These are phyloP conservation scores for Neopestalotiopsis clavispora DNA, from an alignment of 2,329 filamentous ascomycete species.

Conservation along the genomic window DNA sequence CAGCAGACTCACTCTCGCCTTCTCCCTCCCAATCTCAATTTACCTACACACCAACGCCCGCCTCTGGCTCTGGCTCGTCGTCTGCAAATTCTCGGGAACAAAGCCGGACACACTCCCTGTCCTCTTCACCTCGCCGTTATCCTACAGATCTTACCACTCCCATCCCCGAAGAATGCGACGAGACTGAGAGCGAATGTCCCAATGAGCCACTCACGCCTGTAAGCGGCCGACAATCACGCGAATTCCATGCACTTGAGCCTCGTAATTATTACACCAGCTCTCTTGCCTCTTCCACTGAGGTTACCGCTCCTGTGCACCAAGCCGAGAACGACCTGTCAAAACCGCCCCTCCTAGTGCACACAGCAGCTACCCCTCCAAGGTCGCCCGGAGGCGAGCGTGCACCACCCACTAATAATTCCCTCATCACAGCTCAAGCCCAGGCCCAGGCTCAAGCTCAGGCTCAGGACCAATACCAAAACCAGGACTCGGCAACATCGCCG, in stretches of 20 bases:
- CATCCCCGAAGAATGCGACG: conserved; percentile 63
- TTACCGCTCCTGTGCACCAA: background rate
- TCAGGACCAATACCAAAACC: too few species aligned
- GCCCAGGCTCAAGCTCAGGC: background rate
- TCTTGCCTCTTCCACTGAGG: conserved; percentile 16
- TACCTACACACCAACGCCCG: conserved; percentile 10
- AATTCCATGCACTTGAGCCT: conserved; percentile 52
- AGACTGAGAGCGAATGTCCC: conserved; percentile 63
- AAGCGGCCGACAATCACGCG: conserved; percentile 60
- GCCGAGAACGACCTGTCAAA: conserved; percentile 4
- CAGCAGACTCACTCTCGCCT: conserved; percentile 16
- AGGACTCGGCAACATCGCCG: background rate
- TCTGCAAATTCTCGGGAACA: conserved; percentile 7
- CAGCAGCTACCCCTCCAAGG: conserved; percentile 19
- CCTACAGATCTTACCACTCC: conserved; percentile 55
- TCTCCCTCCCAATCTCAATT: conserved; percentile 20
- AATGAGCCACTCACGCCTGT: conserved; percentile 67
- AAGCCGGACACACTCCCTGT: conserved; percentile 24
- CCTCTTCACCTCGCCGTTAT: conserved; percentile 50
- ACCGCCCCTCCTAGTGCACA: conserved; percentile 17
- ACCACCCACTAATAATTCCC: conserved; percentile 17
- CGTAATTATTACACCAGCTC: conserved; percentile 39
- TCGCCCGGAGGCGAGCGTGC: conserved; percentile 8
- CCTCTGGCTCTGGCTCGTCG: background rate
- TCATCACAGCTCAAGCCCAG: conserved; percentile 17